phyloP scores from a whole-genome alignment of 331 rosid species.

The Quercus lobata region DNA sequence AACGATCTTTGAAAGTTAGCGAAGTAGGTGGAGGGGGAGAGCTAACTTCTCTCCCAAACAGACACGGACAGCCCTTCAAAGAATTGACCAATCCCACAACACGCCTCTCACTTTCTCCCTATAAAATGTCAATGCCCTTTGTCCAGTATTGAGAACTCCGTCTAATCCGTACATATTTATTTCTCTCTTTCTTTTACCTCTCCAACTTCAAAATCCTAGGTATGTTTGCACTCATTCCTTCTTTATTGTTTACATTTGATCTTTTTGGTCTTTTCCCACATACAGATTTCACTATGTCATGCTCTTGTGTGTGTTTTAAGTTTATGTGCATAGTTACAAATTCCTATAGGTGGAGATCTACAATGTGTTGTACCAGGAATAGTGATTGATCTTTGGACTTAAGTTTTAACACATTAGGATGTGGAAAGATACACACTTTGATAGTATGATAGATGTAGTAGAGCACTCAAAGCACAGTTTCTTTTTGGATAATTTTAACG shows the following conservation, averaged over 20 bases:
- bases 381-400: background rate
- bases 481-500: too few species aligned
- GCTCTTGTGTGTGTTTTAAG: background rate
- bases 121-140: background rate
- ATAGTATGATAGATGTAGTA: too few species aligned
- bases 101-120: background rate
- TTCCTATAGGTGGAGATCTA: background rate
- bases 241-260: background rate
- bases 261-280: background rate
- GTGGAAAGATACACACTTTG: too few species aligned
- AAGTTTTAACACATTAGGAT: background rate
- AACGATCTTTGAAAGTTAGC: background rate
- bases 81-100: background rate
- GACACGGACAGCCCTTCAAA: background rate
- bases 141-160: background rate
- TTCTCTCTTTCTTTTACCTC: background rate
- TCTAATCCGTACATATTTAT: background rate
- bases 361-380: background rate
- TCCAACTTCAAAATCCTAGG: background rate
- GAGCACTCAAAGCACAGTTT: too few species aligned
- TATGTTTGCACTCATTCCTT: background rate
- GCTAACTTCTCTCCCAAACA: constrained; percentile 15
- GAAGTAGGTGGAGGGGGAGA: constrained; percentile 21
- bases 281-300: background rate
- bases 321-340: background rate